These are phyloP conservation scores for Sporothrix schenckii DNA, from an alignment of 2,329 filamentous ascomycete genomes.

Conservation along the genomic window DNA sequence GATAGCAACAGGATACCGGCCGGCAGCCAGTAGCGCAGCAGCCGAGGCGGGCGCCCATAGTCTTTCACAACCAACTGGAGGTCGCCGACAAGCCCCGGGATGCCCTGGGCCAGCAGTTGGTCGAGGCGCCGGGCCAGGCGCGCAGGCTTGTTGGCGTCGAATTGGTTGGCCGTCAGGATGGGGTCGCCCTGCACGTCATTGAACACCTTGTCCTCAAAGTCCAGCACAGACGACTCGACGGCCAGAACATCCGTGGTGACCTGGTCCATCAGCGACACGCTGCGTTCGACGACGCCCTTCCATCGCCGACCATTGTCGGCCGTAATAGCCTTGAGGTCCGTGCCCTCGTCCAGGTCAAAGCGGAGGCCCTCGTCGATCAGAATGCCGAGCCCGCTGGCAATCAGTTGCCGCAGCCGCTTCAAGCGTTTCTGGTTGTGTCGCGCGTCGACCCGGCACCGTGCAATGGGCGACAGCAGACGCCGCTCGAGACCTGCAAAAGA, in stretches of 20 bases:
- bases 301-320: slow-evolving; percentile 53
- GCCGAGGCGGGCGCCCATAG: slow-evolving; percentile 73
- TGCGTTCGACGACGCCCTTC: slow-evolving; percentile 76
- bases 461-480: slow-evolving; percentile 76
- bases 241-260: slow-evolving; percentile 73
- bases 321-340: slow-evolving; percentile 46
- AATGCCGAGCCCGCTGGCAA: slow-evolving; percentile 82
- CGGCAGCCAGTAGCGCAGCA: slow-evolving; percentile 90
- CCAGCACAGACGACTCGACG: slow-evolving; percentile 62
- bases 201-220: slow-evolving; percentile 69
- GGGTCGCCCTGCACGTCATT: slow-evolving; percentile 64
- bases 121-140: slow-evolving; percentile 69
- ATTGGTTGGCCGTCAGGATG: slow-evolving; percentile 57
- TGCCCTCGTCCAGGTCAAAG: slow-evolving; percentile 57
- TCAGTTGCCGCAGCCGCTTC: slow-evolving; percentile 73
- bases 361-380: slow-evolving; percentile 83
- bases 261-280: slow-evolving; percentile 82
- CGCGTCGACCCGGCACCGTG: slow-evolving; percentile 73
- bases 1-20: slow-evolving; percentile 72
- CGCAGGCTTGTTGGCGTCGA: slow-evolving; percentile 57
- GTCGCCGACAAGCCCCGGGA: slow-evolving; percentile 67
- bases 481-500: slow-evolving; percentile 72
- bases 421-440: slow-evolving; percentile 72
- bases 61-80: slow-evolving; percentile 60
- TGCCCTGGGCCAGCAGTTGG: slow-evolving; percentile 66